phyloP scores from a whole-genome alignment of 352 stramenopile genomes.

The Phytophthora sojae region DNA sequence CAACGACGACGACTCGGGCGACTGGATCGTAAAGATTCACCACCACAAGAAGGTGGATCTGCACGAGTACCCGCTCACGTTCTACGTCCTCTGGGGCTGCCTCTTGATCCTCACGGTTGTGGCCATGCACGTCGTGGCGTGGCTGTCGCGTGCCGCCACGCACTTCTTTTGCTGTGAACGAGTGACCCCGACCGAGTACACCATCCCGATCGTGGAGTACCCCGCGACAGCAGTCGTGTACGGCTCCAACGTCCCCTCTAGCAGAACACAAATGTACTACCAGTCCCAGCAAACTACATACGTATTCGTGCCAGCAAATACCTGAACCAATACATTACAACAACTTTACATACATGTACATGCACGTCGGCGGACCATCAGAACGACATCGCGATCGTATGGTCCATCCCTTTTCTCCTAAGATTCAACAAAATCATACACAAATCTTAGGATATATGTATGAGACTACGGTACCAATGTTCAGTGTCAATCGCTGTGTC shows the following conservation, averaged over 20 bases:
- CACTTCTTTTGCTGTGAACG: constrained; percentile 75
- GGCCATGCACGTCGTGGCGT: constrained; percentile 61
- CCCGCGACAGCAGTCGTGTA: constrained; percentile 21
- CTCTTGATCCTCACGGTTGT: constrained; percentile 62
- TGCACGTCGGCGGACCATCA: not conserved
- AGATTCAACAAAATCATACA: not conserved
- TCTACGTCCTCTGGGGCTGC: constrained; percentile 50
- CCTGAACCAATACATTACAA: not conserved
- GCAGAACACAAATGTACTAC: constrained; percentile 10
- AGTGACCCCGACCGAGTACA: constrained; percentile 60
- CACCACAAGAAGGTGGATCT: constrained; percentile 42
- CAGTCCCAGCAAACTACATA: constrained; percentile 1
- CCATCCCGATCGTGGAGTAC: constrained; percentile 49
- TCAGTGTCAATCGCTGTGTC: constrained; percentile 23
- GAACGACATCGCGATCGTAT: constrained; percentile 5
- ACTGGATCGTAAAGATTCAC: constrained; percentile 35
- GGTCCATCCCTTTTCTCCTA: constrained; percentile 21
- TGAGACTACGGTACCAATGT: constrained; percentile 9
- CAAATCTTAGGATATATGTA: constrained; percentile 21
- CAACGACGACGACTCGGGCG: constrained; percentile 15
- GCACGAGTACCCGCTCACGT: constrained; percentile 48
- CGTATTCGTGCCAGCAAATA: no score
- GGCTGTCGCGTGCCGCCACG: constrained; percentile 53
- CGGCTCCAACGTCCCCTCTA: constrained; percentile 18
- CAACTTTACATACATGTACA: not conserved